phyloP scores from a whole-genome alignment of 352 stramenopile species.

The Pythium aphanidermatum region DNA sequence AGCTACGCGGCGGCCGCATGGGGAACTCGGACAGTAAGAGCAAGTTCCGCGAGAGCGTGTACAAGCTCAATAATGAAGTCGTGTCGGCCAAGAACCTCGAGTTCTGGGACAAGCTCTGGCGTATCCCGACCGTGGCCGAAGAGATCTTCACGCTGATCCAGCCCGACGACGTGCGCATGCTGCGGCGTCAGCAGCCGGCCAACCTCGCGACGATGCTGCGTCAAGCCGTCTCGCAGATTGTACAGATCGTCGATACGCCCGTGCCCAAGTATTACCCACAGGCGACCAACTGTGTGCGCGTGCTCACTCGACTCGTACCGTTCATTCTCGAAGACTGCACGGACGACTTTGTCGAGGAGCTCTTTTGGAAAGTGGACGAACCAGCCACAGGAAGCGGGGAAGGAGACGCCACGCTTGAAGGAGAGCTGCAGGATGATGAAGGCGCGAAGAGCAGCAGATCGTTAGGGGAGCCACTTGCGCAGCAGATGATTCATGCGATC shows the following conservation, averaged over 20 bases:
- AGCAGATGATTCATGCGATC: conserved; percentile 78
- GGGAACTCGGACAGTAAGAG: conserved; percentile 88
- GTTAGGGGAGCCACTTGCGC: conserved; percentile 41
- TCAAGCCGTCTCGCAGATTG: conserved; percentile 72
- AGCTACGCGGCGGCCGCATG: conserved; percentile 27
- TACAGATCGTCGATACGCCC: conserved; percentile 84
- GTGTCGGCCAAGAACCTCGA: conserved; percentile 83
- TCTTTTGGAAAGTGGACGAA: conserved; percentile 67
- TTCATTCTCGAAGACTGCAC: conserved; percentile 80
- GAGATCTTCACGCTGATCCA: conserved; percentile 90
- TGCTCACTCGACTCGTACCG: conserved; percentile 74
- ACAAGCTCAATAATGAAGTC: conserved; percentile 88
- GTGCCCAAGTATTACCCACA: conserved; percentile 87
- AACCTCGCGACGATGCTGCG: conserved; percentile 83
- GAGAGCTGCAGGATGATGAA: conserved; percentile 35
- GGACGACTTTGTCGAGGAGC: conserved; percentile 77
- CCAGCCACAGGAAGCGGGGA: conserved; percentile 11
- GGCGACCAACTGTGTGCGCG: conserved; percentile 78
- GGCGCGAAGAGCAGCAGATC: too few relatives aligned
- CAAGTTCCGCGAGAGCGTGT: conserved; percentile 89
- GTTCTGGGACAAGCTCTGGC: conserved; percentile 89
- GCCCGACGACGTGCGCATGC: conserved; percentile 84
- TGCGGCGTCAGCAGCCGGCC: conserved; percentile 72
- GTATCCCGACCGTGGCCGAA: conserved; percentile 81
- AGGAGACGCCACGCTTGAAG: conserved; percentile 23